Percentiles rank a stretch among this genome's conserved stretches.
Conservation (phyloP, 257 asterid genomes). For the Marsdenia floribunda region DNA sequence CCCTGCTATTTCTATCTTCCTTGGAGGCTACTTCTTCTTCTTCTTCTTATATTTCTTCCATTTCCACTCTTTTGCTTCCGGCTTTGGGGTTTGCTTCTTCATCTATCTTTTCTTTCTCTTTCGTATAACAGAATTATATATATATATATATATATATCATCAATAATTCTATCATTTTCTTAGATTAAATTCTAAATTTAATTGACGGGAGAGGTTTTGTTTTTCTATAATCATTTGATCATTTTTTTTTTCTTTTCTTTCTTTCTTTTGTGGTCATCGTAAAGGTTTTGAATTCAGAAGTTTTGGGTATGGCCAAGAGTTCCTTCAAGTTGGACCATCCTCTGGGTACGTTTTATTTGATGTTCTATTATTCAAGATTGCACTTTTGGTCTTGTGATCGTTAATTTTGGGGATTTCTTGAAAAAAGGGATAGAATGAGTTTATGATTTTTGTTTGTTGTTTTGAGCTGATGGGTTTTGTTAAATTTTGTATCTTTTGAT, state of each 20-base stretch:
- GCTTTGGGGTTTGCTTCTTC: slow-evolving; percentile 1
- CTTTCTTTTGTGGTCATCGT: background rate
- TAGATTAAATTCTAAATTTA: background rate
- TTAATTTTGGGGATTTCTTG: background rate
- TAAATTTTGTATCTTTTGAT: background rate
- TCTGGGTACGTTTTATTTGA: slow-evolving; percentile 6
- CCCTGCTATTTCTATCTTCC: background rate
- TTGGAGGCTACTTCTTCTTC: slow-evolving; percentile 13
- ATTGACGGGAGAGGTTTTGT: background rate
- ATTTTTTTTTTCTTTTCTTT: background rate
- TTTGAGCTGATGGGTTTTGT: background rate
- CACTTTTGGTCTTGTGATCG: background rate
- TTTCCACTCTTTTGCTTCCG: background rate
- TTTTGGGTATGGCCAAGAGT: slow-evolving; percentile 28
- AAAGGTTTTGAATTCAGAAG: background rate
- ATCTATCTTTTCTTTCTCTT: no score
- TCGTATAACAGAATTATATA: background rate
- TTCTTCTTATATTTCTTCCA: background rate
- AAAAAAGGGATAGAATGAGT: background rate
- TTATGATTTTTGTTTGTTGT: no score
- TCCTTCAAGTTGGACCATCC: slow-evolving; percentile 33
- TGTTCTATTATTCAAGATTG: background rate
- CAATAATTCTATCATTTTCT: no score
- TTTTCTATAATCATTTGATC: background rate
- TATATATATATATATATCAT: background rate